Conservation (phyloP, 306 rosid species). For the Astragalus glycyphyllos region DNA sequence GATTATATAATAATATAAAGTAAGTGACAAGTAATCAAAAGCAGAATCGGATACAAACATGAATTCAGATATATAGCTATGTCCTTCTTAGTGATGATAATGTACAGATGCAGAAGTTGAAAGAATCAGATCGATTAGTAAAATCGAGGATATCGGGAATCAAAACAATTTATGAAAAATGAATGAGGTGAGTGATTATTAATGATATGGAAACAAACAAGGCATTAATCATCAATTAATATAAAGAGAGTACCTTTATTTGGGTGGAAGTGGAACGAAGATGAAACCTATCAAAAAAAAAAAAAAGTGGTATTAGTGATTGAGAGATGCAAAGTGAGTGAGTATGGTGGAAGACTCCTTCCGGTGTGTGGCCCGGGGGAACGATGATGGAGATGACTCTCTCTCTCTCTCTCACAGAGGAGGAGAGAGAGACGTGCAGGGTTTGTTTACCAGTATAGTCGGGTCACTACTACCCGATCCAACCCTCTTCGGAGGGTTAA, state of each 20-base stretch:
- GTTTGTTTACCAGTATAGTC: slow-evolving; percentile 43
- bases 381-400: background rate
- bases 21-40: background rate
- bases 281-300: background rate
- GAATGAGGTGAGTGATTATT: background rate
- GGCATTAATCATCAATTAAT: background rate
- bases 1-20: background rate
- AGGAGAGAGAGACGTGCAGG: slow-evolving; percentile 41
- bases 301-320: background rate
- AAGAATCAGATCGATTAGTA: slow-evolving; percentile 37
- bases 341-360: background rate
- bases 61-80: background rate
- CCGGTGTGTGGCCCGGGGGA: background rate
- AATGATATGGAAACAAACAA: background rate
- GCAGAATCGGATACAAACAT: background rate
- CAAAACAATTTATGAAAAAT: background rate
- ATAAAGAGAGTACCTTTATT: slow-evolving; percentile 23
- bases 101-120: slow-evolving; percentile 22
- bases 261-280: slow-evolving; percentile 11
- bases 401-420: slow-evolving; percentile 17
- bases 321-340: slow-evolving; percentile 25
- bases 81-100: slow-evolving; percentile 5
- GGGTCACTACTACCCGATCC: slow-evolving; percentile 42
- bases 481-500: background rate
- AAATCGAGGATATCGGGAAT: background rate